Evolutionary conservation across 306 rosid species (phyloP).

Genomic region (Canavalia ensiformis): DNA sequence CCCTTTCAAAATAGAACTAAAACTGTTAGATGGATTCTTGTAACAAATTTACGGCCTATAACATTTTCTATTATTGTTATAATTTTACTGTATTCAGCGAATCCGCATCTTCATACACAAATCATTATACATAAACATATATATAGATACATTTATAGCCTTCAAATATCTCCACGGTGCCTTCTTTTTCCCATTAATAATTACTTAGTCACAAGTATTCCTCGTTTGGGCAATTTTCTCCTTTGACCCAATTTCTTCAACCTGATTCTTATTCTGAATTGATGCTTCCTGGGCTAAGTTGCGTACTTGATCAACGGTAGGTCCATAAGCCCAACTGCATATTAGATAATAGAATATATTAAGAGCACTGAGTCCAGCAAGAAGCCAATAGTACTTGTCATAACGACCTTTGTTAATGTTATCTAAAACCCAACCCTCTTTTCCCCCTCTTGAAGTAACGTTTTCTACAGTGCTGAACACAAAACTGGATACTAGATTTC

Average conservation of each 20-base stretch:
- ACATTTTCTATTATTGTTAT: not conserved
- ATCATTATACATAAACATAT: not conserved
- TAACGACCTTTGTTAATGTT: slow-evolving; percentile 65
- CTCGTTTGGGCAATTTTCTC: slow-evolving; percentile 41
- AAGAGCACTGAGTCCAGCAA: slow-evolving; percentile 54
- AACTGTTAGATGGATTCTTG: not conserved
- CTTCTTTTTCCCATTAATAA: too few relatives aligned
- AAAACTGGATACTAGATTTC: slow-evolving; percentile 60
- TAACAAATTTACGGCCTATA: not conserved
- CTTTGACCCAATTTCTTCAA: slow-evolving; percentile 36
- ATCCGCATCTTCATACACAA: slow-evolving; percentile 5
- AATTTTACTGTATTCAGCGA: not conserved
- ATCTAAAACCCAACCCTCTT: slow-evolving; percentile 68
- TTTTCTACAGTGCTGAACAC: slow-evolving; percentile 55
- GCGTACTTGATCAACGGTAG: slow-evolving; percentile 50
- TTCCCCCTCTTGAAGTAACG: slow-evolving; percentile 68
- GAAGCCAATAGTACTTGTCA: slow-evolving; percentile 68
- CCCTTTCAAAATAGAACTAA: not conserved
- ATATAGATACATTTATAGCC: not conserved
- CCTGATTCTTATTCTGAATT: slow-evolving; percentile 20
- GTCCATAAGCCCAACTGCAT: slow-evolving; percentile 80
- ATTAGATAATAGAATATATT: slow-evolving; percentile 58
- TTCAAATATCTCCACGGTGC: not conserved
- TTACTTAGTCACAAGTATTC: slow-evolving; percentile 1
- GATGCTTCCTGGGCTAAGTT: slow-evolving; percentile 31